phyloP scores from a whole-genome alignment of 495 filamentous ascomycete species.

The Penicillium desertorum region DNA sequence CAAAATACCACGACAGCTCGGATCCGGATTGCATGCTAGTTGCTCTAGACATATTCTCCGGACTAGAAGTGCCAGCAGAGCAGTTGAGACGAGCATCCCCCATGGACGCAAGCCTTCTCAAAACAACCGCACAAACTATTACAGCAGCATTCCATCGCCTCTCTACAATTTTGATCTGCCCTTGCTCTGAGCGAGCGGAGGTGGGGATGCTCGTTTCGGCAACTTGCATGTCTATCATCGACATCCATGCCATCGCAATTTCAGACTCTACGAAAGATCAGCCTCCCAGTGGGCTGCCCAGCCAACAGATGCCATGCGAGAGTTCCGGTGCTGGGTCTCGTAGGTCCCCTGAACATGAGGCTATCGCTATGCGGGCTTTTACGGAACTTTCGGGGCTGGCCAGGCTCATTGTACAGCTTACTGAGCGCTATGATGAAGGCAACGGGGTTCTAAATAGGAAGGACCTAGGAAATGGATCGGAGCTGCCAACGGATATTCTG shows the following conservation, averaged over 20 bases:
- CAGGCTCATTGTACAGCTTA: too few relatives aligned
- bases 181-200: slow-evolving; percentile 18
- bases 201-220: slow-evolving; percentile 16
- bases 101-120: background rate
- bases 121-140: slow-evolving; percentile 6
- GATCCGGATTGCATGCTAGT: slow-evolving; percentile 7
- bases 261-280: too few relatives aligned
- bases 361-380: too few relatives aligned
- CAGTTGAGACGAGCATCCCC: background rate
- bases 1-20: background rate
- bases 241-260: slow-evolving; percentile 12
- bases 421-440: too few relatives aligned
- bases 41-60: slow-evolving; percentile 7
- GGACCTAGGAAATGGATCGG: background rate
- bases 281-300: too few relatives aligned
- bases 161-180: slow-evolving; percentile 18
- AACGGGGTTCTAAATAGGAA: too few relatives aligned
- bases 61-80: slow-evolving; percentile 6
- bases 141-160: slow-evolving; percentile 5
- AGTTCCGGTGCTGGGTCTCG: too few relatives aligned
- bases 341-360: too few relatives aligned
- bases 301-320: too few relatives aligned
- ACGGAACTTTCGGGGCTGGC: too few relatives aligned
- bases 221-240: slow-evolving; percentile 18
- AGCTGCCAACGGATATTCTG: background rate